Conservation (phyloP, 179 eudicot species). For the Dionaea muscipula region DNA sequence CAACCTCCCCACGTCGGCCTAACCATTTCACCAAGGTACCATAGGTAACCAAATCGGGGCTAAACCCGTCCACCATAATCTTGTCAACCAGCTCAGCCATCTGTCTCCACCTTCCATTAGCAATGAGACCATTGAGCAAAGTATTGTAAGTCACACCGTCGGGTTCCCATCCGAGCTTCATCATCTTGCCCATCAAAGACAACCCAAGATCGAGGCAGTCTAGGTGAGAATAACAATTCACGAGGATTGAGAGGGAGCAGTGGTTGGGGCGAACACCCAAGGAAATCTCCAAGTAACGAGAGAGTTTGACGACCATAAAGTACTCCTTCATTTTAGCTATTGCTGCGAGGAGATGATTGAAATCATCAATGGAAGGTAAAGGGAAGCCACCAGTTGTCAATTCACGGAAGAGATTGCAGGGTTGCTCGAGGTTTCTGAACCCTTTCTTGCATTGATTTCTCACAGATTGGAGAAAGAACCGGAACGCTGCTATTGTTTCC, state of each 20-base stretch:
- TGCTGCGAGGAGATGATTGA: slow-evolving; percentile 13
- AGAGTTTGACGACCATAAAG: slow-evolving; percentile 4
- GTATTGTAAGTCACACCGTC: slow-evolving; percentile 10
- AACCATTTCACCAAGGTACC: slow-evolving; percentile 11
- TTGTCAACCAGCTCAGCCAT: not conserved
- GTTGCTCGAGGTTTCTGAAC: slow-evolving; percentile 2
- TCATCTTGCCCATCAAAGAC: slow-evolving; percentile 6
- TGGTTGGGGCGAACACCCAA: slow-evolving; percentile 7
- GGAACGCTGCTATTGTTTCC: too few species aligned
- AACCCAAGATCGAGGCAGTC: slow-evolving; percentile 13
- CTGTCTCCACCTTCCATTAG: not conserved
- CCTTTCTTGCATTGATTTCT: slow-evolving; percentile 12
- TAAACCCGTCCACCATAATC: too few species aligned
- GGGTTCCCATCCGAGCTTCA: slow-evolving; percentile 7
- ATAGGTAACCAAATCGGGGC: slow-evolving; percentile 2
- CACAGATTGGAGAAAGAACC: slow-evolving; percentile 2
- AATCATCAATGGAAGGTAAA: slow-evolving; percentile 5
- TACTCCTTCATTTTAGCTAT: slow-evolving; percentile 7
- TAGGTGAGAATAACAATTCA: slow-evolving; percentile 12
- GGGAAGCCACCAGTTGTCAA: slow-evolving; percentile 4
- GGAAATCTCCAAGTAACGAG: not conserved
- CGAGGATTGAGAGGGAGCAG: slow-evolving; percentile 2
- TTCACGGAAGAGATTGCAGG: slow-evolving; percentile 9
- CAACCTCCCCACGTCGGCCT: slow-evolving; percentile 8
- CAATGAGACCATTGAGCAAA: slow-evolving; percentile 11